Base-by-base conservation (phyloP, 305 asterid genomes). In the Fraxinus baroniana region DNA sequence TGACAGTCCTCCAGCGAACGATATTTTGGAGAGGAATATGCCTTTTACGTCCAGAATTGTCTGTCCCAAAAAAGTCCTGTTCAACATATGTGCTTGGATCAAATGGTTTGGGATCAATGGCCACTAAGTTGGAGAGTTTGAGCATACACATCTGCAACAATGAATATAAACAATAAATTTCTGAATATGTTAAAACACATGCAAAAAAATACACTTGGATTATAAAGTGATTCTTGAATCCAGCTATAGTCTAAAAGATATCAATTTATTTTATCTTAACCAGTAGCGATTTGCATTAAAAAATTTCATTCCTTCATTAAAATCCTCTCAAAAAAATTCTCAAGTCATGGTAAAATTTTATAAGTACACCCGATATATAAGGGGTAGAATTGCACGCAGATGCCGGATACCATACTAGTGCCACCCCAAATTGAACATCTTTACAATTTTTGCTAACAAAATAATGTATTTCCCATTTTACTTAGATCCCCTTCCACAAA, bases 51-150 rank as follows among this genome's bases (percentile, higher is more conserved):
- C 93, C 90, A 82, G 91, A 88, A 77, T 88, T 90, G 81, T 90
- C 91, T 20, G 91, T 88, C 76, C 82, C 91, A 79, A 85, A 88
- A 60, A 82, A 84, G 8, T 87, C 89, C 76, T 87, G 91, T 84
- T 90, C 93, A 79, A 88, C 88, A 77, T 88, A 90, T 64, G 28
- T 57, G 68, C 68, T 57, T 57, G 68, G 68, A 57, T 57, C 68
- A 57, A 57, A 57, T 71, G 91, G 91, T 87, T 84, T 87, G 78
- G 89, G 79, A 49, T 90, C 90, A 77, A 87, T 88, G 39, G 91
- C 93, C 89, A 88, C 88, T 83, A 90, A 88, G 79, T 90, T 90
- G 17, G 92, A 89, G 46, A 89, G 90, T 82, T 89, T 89, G 78
- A 89, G 84, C 89, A 86, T 86, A 87, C 85, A 83, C 92, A 89